phyloP scores from a whole-genome alignment of 2,329 filamentous ascomycete species.

The Phialemoniopsis sp. region DNA sequence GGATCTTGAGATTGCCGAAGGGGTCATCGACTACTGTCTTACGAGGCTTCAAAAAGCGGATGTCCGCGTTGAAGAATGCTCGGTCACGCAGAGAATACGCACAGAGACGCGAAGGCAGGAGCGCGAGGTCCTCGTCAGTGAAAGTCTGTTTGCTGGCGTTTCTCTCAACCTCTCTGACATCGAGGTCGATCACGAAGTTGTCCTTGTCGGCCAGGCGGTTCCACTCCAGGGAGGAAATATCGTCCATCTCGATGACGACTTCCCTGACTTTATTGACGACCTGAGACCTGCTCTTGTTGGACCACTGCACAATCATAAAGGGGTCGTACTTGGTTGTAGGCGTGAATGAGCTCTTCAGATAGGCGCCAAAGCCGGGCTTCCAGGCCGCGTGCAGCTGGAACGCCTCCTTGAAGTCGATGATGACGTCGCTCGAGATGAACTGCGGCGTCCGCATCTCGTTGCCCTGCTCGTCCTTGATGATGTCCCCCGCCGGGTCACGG shows the following conservation, averaged over 20 bases:
- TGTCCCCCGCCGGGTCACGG: constrained; percentile 21
- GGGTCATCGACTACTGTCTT: too few species aligned
- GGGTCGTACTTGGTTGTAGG: neutral
- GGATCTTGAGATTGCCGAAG: too few species aligned
- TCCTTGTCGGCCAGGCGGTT: neutral
- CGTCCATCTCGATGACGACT: neutral
- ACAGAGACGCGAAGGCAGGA: too few species aligned
- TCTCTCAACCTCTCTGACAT: neutral
- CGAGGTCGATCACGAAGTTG: neutral
- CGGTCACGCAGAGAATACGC: too few species aligned
- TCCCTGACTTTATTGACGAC: neutral
- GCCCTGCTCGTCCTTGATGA: neutral
- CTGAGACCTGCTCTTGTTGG: neutral
- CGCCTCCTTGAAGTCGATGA: constrained; percentile 17
- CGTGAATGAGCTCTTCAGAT: too few species aligned
- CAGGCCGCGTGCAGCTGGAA: constrained; percentile 9
- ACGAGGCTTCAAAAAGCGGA: too few species aligned
- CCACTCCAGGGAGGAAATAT: too few species aligned
- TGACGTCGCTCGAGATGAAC: constrained; percentile 15
- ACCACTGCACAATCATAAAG: neutral
- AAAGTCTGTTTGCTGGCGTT: too few species aligned
- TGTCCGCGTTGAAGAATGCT: too few species aligned
- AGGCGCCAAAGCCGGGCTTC: constrained; percentile 4
- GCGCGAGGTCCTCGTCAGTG: too few species aligned
- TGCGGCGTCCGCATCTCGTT: neutral